Evolutionary conservation across 2,329 filamentous ascomycete species (phyloP).

Genomic region (Verticillium albo-atrum): DNA sequence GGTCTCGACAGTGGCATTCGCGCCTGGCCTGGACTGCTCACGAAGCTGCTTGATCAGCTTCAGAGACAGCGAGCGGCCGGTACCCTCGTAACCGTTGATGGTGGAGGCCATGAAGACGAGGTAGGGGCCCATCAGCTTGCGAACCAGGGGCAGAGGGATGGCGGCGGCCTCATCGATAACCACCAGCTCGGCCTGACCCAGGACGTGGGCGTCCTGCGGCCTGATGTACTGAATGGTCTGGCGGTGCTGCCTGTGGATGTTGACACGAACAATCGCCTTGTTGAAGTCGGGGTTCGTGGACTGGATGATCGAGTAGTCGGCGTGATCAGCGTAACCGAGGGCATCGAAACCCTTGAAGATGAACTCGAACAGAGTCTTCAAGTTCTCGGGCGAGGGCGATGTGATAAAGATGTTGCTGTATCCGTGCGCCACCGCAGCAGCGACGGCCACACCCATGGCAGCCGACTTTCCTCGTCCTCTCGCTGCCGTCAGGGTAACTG

Average conservation of each 20-base stretch:
- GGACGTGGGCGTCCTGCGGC: slow-evolving; percentile 89
- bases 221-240: slow-evolving; percentile 99
- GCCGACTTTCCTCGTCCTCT: slow-evolving; percentile 97
- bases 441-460: slow-evolving; percentile 88
- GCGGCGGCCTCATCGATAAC: slow-evolving; percentile 98
- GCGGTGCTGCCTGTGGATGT: slow-evolving; percentile 88
- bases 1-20: slow-evolving; percentile 51
- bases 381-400: slow-evolving; percentile 92
- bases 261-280: slow-evolving; percentile 96
- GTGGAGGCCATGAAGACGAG: slow-evolving; percentile 99
- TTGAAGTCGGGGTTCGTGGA: slow-evolving; percentile 98
- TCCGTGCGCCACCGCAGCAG: slow-evolving; percentile 88
- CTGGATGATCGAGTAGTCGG: slow-evolving; percentile 97
- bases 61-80: slow-evolving; percentile 86
- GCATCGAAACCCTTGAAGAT: slow-evolving; percentile 98
- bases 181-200: slow-evolving; percentile 90
- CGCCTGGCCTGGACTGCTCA: slow-evolving; percentile 75
- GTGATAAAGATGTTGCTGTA: slow-evolving; percentile 99
- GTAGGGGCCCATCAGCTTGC: slow-evolving; percentile 94
- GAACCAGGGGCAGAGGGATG: slow-evolving; percentile 86
- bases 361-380: slow-evolving; percentile 98
- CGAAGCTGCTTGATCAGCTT: slow-evolving; percentile 97
- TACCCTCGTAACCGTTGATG: slow-evolving; percentile 98
- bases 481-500: slow-evolving; percentile 87
- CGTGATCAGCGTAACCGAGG: slow-evolving; percentile 87